Percentiles rank a stretch among this genome's conserved stretches.
Conservation (phyloP, 108 stramenopile genomes). For the Fragilaria radians region DNA sequence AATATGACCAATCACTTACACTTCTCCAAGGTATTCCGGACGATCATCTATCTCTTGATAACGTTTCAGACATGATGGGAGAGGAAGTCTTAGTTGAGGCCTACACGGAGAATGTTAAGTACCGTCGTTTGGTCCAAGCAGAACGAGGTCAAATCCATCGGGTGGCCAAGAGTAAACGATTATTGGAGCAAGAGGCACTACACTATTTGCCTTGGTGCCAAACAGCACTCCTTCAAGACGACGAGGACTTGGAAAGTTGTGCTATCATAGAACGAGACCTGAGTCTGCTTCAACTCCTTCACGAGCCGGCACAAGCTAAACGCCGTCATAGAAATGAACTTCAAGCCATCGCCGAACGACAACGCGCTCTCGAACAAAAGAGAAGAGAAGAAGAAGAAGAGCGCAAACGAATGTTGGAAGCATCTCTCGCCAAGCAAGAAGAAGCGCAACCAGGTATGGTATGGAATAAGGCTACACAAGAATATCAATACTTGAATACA, state of each 20-base stretch:
- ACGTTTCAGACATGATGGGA: constrained; percentile 1
- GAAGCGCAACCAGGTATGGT: constrained; percentile 76
- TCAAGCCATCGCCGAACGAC: constrained; percentile 20
- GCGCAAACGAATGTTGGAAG: constrained; percentile 43
- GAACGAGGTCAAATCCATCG: constrained; percentile 44
- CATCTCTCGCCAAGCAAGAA: constrained; percentile 51
- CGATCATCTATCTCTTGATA: neutral
- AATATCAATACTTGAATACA: constrained; percentile 77
- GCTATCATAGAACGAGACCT: constrained; percentile 45
- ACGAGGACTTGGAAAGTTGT: constrained; percentile 59
- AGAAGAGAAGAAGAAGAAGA: constrained; percentile 40
- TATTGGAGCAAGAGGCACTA: constrained; percentile 51
- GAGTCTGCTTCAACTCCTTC: constrained; percentile 28
- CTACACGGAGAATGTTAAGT: constrained; percentile 40
- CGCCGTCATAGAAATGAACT: constrained; percentile 38
- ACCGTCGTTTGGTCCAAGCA: constrained; percentile 23
- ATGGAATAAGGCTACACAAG: constrained; percentile 72
- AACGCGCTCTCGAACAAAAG: constrained; percentile 24
- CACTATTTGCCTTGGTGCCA: constrained; percentile 69
- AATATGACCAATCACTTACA: constrained; percentile 19
- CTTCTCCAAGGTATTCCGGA: constrained; percentile 14
- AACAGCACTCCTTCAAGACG: constrained; percentile 53
- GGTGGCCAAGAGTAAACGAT: constrained; percentile 44
- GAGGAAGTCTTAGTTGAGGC: constrained; percentile 10
- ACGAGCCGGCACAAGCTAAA: constrained; percentile 41